These are phyloP conservation scores for Beauveria sp. DNA, from an alignment of 2,329 filamentous ascomycete genomes.

Conservation along the genomic window DNA sequence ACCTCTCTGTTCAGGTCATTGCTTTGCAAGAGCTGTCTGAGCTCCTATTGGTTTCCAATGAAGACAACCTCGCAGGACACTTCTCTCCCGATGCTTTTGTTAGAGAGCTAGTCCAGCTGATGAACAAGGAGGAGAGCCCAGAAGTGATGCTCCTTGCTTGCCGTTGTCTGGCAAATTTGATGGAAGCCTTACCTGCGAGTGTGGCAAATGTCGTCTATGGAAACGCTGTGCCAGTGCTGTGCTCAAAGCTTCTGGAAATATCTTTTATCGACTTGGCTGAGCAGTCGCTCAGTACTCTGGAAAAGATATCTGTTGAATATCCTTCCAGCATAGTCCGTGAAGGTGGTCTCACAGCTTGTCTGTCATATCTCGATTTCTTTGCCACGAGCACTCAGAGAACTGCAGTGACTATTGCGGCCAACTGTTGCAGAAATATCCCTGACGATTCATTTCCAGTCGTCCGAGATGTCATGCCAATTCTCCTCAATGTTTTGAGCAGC, in stretches of 20 bases:
- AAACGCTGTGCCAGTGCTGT: constrained; percentile 89
- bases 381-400: constrained; percentile 94
- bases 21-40: constrained; percentile 91
- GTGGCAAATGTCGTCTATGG: constrained; percentile 95
- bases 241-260: constrained; percentile 91
- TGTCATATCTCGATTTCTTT: constrained; percentile 96
- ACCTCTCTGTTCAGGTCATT: constrained; percentile 84
- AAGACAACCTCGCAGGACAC: constrained; percentile 91
- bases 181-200: constrained; percentile 91
- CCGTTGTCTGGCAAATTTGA: constrained; percentile 89
- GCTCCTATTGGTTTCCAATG: constrained; percentile 81
- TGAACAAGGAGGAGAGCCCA: constrained; percentile 92
- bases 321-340: constrained; percentile 92
- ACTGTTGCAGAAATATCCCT: constrained; percentile 95
- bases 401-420: constrained; percentile 93
- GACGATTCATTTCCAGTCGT: constrained; percentile 90
- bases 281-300: constrained; percentile 89
- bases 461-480: constrained; percentile 90
- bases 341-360: constrained; percentile 88
- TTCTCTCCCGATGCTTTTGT: constrained; percentile 93
- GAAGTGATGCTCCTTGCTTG: constrained; percentile 97
- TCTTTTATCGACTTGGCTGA: constrained; percentile 96
- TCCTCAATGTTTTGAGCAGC: constrained; percentile 82
- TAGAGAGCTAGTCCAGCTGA: constrained; percentile 84
- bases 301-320: constrained; percentile 96